Conservation (phyloP, 2,329 filamentous ascomycete genomes). For the Tolypocladium amazonense region DNA sequence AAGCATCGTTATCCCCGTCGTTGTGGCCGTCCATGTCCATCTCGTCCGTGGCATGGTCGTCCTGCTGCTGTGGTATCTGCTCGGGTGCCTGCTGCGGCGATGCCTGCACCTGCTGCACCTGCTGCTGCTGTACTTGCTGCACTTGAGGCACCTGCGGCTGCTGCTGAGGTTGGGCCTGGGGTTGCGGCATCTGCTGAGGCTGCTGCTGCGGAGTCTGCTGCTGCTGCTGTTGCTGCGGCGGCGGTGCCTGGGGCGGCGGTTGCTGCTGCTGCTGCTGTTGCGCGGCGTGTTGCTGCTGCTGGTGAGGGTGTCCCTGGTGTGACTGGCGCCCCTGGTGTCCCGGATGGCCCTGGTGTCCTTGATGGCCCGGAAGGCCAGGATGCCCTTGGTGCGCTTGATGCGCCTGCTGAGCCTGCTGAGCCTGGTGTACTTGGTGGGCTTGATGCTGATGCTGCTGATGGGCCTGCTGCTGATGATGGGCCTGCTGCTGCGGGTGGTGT, state of each 20-base stretch:
- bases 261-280: conserved; percentile 14
- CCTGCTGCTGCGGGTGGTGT: conserved; percentile 18
- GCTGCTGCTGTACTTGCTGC: conserved; percentile 15
- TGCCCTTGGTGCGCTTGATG: conserved; percentile 11
- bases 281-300: conserved; percentile 17
- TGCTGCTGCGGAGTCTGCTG: conserved; percentile 10
- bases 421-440: conserved; percentile 13
- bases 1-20: conserved; percentile 34
- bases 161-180: conserved; percentile 7
- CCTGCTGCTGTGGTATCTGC: conserved; percentile 27
- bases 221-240: conserved; percentile 14
- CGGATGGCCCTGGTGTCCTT: conserved; percentile 7
- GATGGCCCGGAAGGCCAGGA: conserved; percentile 10
- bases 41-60: conserved; percentile 33
- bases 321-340: conserved; percentile 14
- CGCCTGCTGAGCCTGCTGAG: conserved; percentile 13
- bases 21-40: conserved; percentile 43
- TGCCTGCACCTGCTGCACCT: conserved; percentile 20
- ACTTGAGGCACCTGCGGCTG: conserved; percentile 12
- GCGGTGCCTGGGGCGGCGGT: conserved; percentile 13
- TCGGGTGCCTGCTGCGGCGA: conserved; percentile 21
- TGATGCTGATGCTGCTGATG: conserved; percentile 7
- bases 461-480: conserved; percentile 18
- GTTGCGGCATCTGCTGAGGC: conserved; percentile 13
- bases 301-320: conserved; percentile 12